Evolutionary conservation across 768 basidiomycete species (phyloP).

Genomic region (Chalciporus piperatus): DNA sequence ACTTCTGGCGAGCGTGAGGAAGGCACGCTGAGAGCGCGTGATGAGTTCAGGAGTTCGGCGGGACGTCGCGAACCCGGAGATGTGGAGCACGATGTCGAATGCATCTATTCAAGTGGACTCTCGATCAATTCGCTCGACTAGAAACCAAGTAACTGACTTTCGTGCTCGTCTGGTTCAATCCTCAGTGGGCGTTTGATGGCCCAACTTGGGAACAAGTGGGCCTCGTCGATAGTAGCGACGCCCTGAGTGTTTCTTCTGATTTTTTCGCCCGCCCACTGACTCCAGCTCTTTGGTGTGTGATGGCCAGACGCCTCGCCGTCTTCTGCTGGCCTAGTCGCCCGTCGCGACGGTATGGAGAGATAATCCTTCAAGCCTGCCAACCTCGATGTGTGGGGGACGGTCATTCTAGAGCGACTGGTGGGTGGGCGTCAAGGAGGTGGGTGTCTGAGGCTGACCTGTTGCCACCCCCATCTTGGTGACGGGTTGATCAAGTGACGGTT

Average conservation of each 20-base stretch:
- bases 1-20: constrained; percentile 80
- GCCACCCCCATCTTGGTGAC: too few relatives aligned
- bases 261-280: constrained; percentile 64
- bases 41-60: constrained; percentile 56
- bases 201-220: constrained; percentile 80
- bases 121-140: not conserved
- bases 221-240: constrained; percentile 38
- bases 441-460: not conserved
- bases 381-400: constrained; percentile 31
- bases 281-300: constrained; percentile 44
- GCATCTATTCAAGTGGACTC: constrained; percentile 33
- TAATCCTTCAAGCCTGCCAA: constrained; percentile 47
- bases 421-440: not conserved
- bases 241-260: constrained; percentile 33
- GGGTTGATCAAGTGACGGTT: too few relatives aligned
- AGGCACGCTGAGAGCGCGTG: constrained; percentile 72
- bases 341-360: constrained; percentile 28
- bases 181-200: constrained; percentile 53
- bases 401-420: constrained; percentile 20
- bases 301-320: constrained; percentile 19
- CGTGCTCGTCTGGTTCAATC: constrained; percentile 21
- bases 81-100: constrained; percentile 69
- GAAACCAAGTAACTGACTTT: constrained; percentile 15
- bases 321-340: constrained; percentile 19
- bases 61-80: constrained; percentile 75